Conservation (phyloP, 441 rosid genomes). For the Pelargonium myrrhifolium region DNA sequence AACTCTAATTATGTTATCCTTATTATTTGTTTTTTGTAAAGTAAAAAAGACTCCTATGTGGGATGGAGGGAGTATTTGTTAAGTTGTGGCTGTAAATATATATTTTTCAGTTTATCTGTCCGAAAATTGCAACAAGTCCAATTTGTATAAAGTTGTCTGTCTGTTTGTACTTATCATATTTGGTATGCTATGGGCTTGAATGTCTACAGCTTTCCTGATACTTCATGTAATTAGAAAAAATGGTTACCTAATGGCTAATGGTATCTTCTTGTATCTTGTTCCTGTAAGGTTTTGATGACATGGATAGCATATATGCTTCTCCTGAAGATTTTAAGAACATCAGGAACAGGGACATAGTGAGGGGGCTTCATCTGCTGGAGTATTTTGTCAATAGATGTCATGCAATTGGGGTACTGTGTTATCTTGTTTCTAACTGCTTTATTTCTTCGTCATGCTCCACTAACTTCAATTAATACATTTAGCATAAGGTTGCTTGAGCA, state of each 20-base stretch:
- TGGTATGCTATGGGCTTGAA: no score
- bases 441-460: not conserved
- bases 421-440: not conserved
- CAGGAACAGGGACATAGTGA: conserved; percentile 48
- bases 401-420: conserved; percentile 54
- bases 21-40: not conserved
- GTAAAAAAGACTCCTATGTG: not conserved
- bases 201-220: not conserved
- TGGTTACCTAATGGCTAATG: not conserved
- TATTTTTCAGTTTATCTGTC: no score
- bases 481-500: not conserved
- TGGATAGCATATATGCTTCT: conserved; percentile 77
- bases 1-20: no score
- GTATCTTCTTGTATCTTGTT: not conserved
- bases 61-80: not conserved
- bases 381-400: conserved; percentile 71
- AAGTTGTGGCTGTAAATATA: not conserved
- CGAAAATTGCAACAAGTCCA: no score
- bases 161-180: no score
- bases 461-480: not conserved
- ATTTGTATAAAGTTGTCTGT: no score
- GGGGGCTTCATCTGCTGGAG: conserved; percentile 79
- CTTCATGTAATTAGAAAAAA: not conserved
- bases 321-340: conserved; percentile 66
- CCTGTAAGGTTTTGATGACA: conserved; percentile 62